phyloP scores from a whole-genome alignment of 306 rosid genomes.

The Acacia crassicarpa region DNA sequence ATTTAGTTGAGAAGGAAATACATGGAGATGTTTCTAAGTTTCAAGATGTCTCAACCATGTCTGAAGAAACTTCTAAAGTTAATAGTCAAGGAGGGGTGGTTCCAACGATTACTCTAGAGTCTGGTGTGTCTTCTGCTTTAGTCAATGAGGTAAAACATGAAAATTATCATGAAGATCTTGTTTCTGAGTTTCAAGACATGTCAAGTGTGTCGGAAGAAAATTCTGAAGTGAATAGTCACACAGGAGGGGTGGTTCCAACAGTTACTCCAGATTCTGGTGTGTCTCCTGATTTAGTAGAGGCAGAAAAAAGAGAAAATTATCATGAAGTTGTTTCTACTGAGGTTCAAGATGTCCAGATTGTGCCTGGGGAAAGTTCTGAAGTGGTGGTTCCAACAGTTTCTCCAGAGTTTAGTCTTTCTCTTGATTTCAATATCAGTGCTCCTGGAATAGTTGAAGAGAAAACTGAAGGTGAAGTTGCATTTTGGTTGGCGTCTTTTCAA shows the following conservation, averaged over 20 bases:
- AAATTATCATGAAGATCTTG: slow-evolving; percentile 17
- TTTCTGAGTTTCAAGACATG: slow-evolving; percentile 20
- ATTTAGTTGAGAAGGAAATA: slow-evolving; percentile 28
- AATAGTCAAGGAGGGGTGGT: slow-evolving; percentile 19
- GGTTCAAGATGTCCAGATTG: slow-evolving; percentile 23
- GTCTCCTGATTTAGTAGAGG: slow-evolving; percentile 31
- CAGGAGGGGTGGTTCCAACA: slow-evolving; percentile 17
- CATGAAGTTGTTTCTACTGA: slow-evolving; percentile 24
- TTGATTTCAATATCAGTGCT: slow-evolving; percentile 22
- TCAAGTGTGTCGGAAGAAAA: slow-evolving; percentile 13
- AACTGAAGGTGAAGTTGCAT: slow-evolving; percentile 37
- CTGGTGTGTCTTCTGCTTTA: slow-evolving; percentile 27
- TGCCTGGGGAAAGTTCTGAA: slow-evolving; percentile 20
- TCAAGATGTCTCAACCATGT: slow-evolving; percentile 10
- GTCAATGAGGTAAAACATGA: slow-evolving; percentile 28
- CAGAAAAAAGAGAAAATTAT: not conserved
- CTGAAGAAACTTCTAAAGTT: slow-evolving; percentile 27
- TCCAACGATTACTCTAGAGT: slow-evolving; percentile 21
- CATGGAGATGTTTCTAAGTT: slow-evolving; percentile 15
- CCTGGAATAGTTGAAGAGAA: slow-evolving; percentile 35
- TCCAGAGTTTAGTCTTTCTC: not conserved
- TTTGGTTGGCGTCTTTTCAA: slow-evolving; percentile 30
- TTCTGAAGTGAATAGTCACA: slow-evolving; percentile 21
- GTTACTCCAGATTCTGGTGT: slow-evolving; percentile 5
- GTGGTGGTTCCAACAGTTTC: not conserved